A percentile compares a stretch with the other conserved stretches of the same genome.
Evolutionary conservation across 129 eudicot genomes (phyloP).

Genomic region (Helichrysum umbraculigerum): DNA sequence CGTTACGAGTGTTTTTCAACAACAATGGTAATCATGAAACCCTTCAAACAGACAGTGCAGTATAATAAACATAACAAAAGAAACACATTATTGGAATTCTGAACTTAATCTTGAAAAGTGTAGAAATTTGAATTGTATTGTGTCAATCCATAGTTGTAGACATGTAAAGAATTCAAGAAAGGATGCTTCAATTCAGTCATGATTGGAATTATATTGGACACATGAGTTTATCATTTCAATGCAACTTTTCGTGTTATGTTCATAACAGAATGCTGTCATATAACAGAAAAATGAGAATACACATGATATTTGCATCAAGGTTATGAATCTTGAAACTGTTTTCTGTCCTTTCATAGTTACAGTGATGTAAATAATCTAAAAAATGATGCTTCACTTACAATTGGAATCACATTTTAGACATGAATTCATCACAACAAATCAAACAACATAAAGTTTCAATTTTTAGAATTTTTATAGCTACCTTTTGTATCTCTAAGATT

Average conservation of each 20-base stretch:
- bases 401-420: constrained; percentile 23
- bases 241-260: constrained; percentile 15
- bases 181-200: not conserved
- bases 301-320: not conserved
- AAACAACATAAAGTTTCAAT: not conserved
- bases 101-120: constrained; percentile 20
- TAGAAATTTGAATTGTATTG: not conserved
- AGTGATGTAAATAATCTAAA: constrained; percentile 21
- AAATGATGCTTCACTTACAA: constrained; percentile 3
- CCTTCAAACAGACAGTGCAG: constrained; percentile 45
- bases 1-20: constrained; percentile 58
- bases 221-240: constrained; percentile 12
- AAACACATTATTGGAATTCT: not conserved
- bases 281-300: not conserved
- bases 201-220: constrained; percentile 25
- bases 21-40: constrained; percentile 25
- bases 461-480: no score
- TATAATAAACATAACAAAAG: constrained; percentile 13
- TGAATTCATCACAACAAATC: not conserved
- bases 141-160: constrained; percentile 10
- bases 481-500: no score
- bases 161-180: constrained; percentile 23
- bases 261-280: not conserved
- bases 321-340: constrained; percentile 24
- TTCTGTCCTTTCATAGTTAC: constrained; percentile 1